Conservation (phyloP, 2,329 filamentous ascomycete species). For the Ceratocystis cubensis region DNA sequence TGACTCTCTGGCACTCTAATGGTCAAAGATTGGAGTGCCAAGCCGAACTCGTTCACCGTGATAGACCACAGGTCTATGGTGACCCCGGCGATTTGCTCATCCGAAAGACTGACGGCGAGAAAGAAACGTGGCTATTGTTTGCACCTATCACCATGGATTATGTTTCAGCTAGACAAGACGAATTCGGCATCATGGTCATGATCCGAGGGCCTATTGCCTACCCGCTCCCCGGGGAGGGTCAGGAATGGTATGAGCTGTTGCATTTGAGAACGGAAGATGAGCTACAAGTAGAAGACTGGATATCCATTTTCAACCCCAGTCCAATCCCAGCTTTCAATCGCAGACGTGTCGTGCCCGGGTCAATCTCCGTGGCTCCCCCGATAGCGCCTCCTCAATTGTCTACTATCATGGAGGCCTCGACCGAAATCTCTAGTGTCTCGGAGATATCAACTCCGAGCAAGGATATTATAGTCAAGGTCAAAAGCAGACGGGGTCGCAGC, state of each 20-base stretch:
- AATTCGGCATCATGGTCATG: slow-evolving; percentile 72
- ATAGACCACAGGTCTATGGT: slow-evolving; percentile 55
- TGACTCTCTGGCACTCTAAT: slow-evolving; percentile 76
- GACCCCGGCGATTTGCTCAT: slow-evolving; percentile 77
- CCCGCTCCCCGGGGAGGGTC: slow-evolving; percentile 37
- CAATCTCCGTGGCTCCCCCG: slow-evolving; percentile 1
- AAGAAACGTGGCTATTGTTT: slow-evolving; percentile 71
- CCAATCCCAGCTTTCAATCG: slow-evolving; percentile 37
- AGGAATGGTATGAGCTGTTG: slow-evolving; percentile 74
- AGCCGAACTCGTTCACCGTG: slow-evolving; percentile 74
- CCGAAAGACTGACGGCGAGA: slow-evolving; percentile 68
- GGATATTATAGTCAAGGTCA: slow-evolving; percentile 15
- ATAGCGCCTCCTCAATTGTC: slow-evolving; percentile 15
- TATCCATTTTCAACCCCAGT: slow-evolving; percentile 55
- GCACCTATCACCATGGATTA: slow-evolving; percentile 64
- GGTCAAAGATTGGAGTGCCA: slow-evolving; percentile 83
- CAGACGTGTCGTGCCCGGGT: slow-evolving; percentile 26
- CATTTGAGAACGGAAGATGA: slow-evolving; percentile 65
- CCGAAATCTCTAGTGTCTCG: slow-evolving; percentile 11
- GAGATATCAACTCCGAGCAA: slow-evolving; percentile 13
- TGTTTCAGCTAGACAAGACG: slow-evolving; percentile 68
- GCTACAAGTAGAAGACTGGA: slow-evolving; percentile 71
- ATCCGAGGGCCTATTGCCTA: slow-evolving; percentile 45
- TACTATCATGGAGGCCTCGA: slow-evolving; percentile 18
- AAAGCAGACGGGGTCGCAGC: slow-evolving; percentile 18